Percentiles rank a stretch among this genome's conserved stretches.
Conservation (phyloP, 169 alveolate genomes). For the Ichthyophthirius multifiliis region DNA sequence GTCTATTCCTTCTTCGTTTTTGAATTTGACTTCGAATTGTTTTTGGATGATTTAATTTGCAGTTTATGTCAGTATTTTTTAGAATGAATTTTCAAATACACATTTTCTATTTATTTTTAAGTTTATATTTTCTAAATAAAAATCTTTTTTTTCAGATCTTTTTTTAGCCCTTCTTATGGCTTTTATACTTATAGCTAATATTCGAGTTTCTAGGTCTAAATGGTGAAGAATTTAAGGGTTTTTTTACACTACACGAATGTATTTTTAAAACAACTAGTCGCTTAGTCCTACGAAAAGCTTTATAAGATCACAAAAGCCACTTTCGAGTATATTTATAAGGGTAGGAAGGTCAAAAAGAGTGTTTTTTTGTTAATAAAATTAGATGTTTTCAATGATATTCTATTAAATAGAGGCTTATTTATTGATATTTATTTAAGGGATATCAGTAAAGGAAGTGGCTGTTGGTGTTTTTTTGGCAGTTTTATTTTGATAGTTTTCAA, state of each 20-base stretch:
- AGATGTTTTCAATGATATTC: neutral
- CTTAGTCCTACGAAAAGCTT: neutral
- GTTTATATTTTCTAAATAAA: neutral
- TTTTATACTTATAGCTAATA: neutral
- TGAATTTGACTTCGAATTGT: neutral
- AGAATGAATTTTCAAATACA: neutral
- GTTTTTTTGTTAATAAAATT: too few relatives aligned
- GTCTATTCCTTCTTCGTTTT: neutral
- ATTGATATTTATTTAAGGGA: neutral
- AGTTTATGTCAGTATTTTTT: neutral
- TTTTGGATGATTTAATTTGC: neutral
- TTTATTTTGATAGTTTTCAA: neutral
- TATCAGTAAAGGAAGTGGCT: neutral
- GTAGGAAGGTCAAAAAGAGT: neutral
- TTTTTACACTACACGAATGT: neutral
- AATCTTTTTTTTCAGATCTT: neutral
- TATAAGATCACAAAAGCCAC: neutral
- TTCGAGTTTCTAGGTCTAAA: neutral
- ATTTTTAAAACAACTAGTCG: neutral
- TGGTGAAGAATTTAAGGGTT: neutral
- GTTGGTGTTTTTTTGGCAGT: neutral
- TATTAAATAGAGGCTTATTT: neutral
- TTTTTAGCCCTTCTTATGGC: neutral
- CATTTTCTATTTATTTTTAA: neutral
- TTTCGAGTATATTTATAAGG: neutral